Percentiles rank a stretch among this genome's conserved stretches.
phyloP scores from a whole-genome alignment of 1,139 yeast genomes.

The Taphrina populina region DNA sequence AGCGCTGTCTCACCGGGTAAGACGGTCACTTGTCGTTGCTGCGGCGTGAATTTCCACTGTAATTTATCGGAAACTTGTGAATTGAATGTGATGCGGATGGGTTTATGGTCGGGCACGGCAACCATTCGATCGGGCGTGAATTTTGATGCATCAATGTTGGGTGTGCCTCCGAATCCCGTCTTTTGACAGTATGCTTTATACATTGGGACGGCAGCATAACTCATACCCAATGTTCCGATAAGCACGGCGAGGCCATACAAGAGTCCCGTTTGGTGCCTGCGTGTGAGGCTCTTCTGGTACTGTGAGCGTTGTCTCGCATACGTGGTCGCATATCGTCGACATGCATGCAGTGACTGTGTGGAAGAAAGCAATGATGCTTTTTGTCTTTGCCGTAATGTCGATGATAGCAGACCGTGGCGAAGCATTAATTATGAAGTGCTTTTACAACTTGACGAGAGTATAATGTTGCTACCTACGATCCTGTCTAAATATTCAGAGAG shows the following conservation, averaged over 20 bases:
- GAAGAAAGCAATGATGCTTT: too few relatives aligned
- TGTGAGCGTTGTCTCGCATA: conserved; percentile 5
- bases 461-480: too few relatives aligned
- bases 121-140: conserved; percentile 84
- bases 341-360: too few relatives aligned
- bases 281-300: conserved; percentile 1
- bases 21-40: conserved; percentile 87
- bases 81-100: conserved; percentile 79
- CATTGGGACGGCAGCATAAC: conserved; percentile 90
- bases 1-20: conserved; percentile 98
- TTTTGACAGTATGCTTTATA: conserved; percentile 90
- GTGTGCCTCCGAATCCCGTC: conserved; percentile 95
- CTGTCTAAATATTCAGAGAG: too few relatives aligned
- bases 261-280: conserved; percentile 30
- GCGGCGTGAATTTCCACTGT: conserved; percentile 96
- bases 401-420: too few relatives aligned
- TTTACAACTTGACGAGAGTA: too few relatives aligned
- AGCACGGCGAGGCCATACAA: conserved; percentile 49
- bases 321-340: not conserved
- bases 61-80: conserved; percentile 87
- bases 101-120: conserved; percentile 75
- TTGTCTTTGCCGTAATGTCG: too few relatives aligned
- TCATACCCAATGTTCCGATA: conserved; percentile 69
- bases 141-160: conserved; percentile 75
- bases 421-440: too few relatives aligned